Base-by-base conservation (phyloP, 306 rosid genomes). In the Pachyrhizus erosus region DNA sequence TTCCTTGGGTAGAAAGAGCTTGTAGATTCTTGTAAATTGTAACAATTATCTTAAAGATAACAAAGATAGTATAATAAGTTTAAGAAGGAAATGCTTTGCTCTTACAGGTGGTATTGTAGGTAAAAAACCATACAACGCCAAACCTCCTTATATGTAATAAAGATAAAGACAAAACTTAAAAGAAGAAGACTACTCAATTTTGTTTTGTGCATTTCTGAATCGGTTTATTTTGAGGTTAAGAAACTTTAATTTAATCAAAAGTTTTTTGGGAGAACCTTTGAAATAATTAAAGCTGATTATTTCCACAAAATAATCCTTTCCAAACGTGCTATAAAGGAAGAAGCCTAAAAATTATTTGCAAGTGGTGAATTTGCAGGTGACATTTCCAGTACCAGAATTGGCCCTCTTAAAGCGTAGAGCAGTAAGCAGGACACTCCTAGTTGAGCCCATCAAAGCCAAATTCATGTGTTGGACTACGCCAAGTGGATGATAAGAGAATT, bases 371-470 rank as follows among this genome's bases (percentile, higher is more conserved):
- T 85, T 91, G 95, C 98, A 94, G 57, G 89, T 76, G 79, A 90
- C 88, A 79, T 40, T 83, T 18, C 88, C 92, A 62, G 82, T 52
- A 23, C 98, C 98, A 7, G 94, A 90, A 69, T 94, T 94, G 31
- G 94, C 94, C 71, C 90, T 88, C 83, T 64, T 90, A 87, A 94
- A 92, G 73, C 87, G 91, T 29, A 91, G 81, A 46, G 91, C 98
- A 7, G 94, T 86, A 73, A 71, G 80, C 1, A 94, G 92, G 75
- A 85, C 94, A 52, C 24, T 76, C 61, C 87, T 87, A 17, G 67
- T 79, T 61, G 97, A 91, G 26, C 97, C 97, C 90, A 88, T 79
- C 84, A 94, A 82, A 8, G 94, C 97, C 86, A 33, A 78, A 66
- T 92, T 86, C 83, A 88, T 58, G 42, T 81, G 94, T 84, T 86